These are phyloP conservation scores for Nyctanthes arbortristis DNA, from an alignment of 257 asterid genomes.

Conservation along the genomic window DNA sequence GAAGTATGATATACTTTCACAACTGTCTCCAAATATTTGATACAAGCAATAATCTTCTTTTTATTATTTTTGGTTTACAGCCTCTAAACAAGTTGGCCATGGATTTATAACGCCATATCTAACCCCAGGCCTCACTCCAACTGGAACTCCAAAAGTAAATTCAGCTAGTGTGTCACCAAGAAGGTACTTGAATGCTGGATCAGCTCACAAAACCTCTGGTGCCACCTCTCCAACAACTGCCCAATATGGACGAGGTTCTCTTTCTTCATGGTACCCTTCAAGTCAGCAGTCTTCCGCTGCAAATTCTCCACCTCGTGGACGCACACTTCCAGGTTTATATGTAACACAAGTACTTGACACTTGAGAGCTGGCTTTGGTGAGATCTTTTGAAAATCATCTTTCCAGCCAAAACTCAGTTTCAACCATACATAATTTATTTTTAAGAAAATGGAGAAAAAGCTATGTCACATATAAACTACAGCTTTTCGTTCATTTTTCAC, in stretches of 20 bases:
- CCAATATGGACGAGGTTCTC: conserved; percentile 53
- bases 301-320: conserved; percentile 86
- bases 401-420: too few species aligned
- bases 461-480: too few species aligned
- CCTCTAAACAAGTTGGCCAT: conserved; percentile 53
- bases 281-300: conserved; percentile 99
- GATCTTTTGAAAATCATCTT: too few species aligned
- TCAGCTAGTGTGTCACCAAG: conserved; percentile 81
- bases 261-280: conserved; percentile 87
- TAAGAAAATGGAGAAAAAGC: too few species aligned
- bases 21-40: conserved; percentile 10
- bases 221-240: conserved; percentile 56
- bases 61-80: conserved; percentile 39
- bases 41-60: conserved; percentile 12
- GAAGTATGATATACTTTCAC: background rate
- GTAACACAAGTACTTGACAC: too few species aligned
- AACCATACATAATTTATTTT: too few species aligned
- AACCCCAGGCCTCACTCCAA: conserved; percentile 71
- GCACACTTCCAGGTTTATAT: conserved; percentile 74
- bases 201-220: conserved; percentile 72
- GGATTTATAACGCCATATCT: conserved; percentile 59
- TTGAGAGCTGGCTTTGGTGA: too few species aligned
- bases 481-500: too few species aligned
- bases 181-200: conserved; percentile 68
- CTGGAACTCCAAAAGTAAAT: conserved; percentile 67